Base-by-base conservation (phyloP, 2,329 filamentous ascomycete genomes). In the Curvularia eragrostidis region DNA sequence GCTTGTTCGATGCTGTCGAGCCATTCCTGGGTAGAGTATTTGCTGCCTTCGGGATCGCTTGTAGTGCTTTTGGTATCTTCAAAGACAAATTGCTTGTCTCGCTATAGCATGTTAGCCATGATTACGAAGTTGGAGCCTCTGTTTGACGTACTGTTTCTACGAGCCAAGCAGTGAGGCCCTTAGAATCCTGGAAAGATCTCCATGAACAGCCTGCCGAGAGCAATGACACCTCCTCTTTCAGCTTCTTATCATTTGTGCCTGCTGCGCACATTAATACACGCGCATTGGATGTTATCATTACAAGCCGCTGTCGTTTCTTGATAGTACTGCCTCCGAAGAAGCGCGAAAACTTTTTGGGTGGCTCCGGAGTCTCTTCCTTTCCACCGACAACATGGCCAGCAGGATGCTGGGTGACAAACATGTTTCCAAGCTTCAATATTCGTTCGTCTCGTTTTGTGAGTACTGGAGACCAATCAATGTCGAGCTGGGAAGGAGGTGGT, bases 161-260 rank as follows among this genome's bases (percentile, higher is more conserved):
- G 77, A 89, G 89, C 91, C 93, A 98, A 58, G 91, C 88, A 26
- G 88, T 89, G 78, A 94, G 85, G 24, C 93, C 93, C 77, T 96
- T 97, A n/a, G 87, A 83, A 76, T 97, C 95, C 44, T 89, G 85
- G 66, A 91, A 91, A 51, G 84, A 92, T 73, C 86, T 89, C 88
- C 91, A 98, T 24, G 85, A 82, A 66, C 88, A 91, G 52, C 91
- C 93, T 2, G 89, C 81, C 2, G 85, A 84, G 19, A 96, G 80
- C 24, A 99, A 82, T n/a, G 91, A 91, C 34, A 99, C 87, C 67
- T 99, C 95, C 69, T 91, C 85, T 75, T 99, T 99, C 21, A 92
- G 86, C 76, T 95, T 93, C 80, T 99, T 99, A 74, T 98, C 94
- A 63, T 97, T 95, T 0, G 94, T 95, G 6, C 94, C 93, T 23